These are phyloP conservation scores for Tremella yokohamensis DNA, from an alignment of 768 basidiomycete genomes.

Conservation along the genomic window DNA sequence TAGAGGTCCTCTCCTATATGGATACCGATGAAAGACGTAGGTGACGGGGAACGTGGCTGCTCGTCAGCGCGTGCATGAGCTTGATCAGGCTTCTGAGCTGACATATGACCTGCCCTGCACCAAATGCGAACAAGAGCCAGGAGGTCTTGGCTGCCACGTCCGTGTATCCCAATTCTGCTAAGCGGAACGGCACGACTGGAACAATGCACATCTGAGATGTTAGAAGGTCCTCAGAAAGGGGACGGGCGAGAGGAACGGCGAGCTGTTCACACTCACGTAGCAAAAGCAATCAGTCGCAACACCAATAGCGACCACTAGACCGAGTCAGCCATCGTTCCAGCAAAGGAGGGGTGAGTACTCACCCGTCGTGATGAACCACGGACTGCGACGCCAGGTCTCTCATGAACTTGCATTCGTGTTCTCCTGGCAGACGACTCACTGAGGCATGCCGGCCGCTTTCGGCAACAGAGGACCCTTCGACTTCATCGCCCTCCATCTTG, in stretches of 20 bases:
- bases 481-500: too few relatives aligned
- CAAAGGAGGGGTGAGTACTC: too few relatives aligned
- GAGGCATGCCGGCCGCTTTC: too few relatives aligned
- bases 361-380: too few relatives aligned
- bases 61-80: too few relatives aligned
- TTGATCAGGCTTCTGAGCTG: conserved; percentile 1
- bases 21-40: conserved; percentile 31
- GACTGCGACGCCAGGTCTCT: too few relatives aligned
- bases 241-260: neutral
- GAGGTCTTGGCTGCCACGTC: conserved; percentile 36
- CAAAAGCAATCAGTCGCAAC: conserved; percentile 19
- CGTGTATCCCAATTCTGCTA: conserved; percentile 30
- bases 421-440: too few relatives aligned
- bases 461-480: too few relatives aligned
- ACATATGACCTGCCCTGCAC: conserved; percentile 36
- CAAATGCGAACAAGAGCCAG: conserved; percentile 40
- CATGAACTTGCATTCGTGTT: too few relatives aligned
- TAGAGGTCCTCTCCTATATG: conserved; percentile 30
- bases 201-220: conserved; percentile 34
- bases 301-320: conserved; percentile 20
- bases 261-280: conserved; percentile 17
- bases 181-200: conserved; percentile 41
- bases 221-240: neutral
- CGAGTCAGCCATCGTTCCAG: neutral
- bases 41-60: conserved; percentile 29